These are phyloP conservation scores for Citrus reticulata DNA, from an alignment of 345 rosid species.

Conservation along the genomic window DNA sequence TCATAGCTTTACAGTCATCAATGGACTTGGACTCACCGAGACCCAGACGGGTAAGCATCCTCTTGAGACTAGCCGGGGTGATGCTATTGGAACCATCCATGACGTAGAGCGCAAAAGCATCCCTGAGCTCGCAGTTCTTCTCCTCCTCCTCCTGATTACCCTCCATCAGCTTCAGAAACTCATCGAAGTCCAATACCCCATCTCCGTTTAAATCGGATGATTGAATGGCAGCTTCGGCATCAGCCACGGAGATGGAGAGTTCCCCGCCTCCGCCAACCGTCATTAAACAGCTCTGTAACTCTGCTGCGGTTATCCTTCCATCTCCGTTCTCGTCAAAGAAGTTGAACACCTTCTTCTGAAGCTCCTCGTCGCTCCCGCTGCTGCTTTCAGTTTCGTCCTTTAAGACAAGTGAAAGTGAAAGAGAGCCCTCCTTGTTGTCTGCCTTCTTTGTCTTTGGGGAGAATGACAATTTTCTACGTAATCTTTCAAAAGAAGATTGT, in stretches of 20 bases:
- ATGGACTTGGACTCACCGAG: conserved; percentile 46
- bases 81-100: conserved; percentile 50
- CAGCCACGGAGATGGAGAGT: conserved; percentile 41
- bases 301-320: conserved; percentile 51
- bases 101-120: conserved; percentile 60
- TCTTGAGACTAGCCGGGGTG: conserved; percentile 52
- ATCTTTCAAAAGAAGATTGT: conserved; percentile 14
- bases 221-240: conserved; percentile 47
- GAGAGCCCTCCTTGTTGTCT: too few species aligned
- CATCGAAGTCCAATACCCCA: conserved; percentile 52
- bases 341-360: conserved; percentile 39
- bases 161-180: conserved; percentile 50
- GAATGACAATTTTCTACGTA: conserved; percentile 18
- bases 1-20: conserved; percentile 58
- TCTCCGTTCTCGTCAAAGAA: conserved; percentile 59
- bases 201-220: conserved; percentile 58
- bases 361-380: background rate
- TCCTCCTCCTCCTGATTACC: conserved; percentile 44
- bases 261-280: conserved; percentile 52
- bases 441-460: background rate
- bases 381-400: background rate
- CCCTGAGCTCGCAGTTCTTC: conserved; percentile 37
- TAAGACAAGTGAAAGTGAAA: background rate
- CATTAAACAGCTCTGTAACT: conserved; percentile 48
- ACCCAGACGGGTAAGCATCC: conserved; percentile 55